Conservation (phyloP, 2,329 filamentous ascomycete species). For the Fusarium kyushuense region DNA sequence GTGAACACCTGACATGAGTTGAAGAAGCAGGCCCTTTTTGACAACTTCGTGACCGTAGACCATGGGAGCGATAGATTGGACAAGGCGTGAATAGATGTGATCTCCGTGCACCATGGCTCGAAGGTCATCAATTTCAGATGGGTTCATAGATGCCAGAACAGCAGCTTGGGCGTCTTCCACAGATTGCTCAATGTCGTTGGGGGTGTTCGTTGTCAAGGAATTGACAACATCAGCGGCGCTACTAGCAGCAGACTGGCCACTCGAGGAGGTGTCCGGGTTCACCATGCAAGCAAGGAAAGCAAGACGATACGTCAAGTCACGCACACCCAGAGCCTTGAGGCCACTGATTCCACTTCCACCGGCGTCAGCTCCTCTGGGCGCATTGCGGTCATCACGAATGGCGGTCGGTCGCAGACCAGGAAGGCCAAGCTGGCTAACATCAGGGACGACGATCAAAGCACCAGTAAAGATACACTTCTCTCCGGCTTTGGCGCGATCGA, state of each 20-base stretch:
- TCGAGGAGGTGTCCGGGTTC: constrained; percentile 84
- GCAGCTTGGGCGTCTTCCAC: constrained; percentile 90
- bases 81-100: constrained; percentile 92
- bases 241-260: constrained; percentile 76
- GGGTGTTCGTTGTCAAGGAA: constrained; percentile 74
- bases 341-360: constrained; percentile 88
- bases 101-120: constrained; percentile 94
- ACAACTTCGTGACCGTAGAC: constrained; percentile 98
- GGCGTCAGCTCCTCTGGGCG: constrained; percentile 78
- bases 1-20: constrained; percentile 94
- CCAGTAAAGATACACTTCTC: constrained; percentile 99
- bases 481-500: constrained; percentile 95
- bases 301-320: constrained; percentile 93
- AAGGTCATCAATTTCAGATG: constrained; percentile 89
- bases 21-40: constrained; percentile 94
- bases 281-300: constrained; percentile 99
- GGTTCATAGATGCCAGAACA: constrained; percentile 86
- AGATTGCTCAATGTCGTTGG: constrained; percentile 74
- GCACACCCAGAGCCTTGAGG: constrained; percentile 91
- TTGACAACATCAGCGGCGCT: constrained; percentile 83
- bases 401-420: constrained; percentile 87
- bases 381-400: constrained; percentile 82
- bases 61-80: constrained; percentile 95
- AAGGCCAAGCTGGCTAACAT: constrained; percentile 93
- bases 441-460: constrained; percentile 94